Percentiles rank a stretch among this genome's conserved stretches.
phyloP scores from a whole-genome alignment of 768 basidiomycete species.

The Mycena haematopus region DNA sequence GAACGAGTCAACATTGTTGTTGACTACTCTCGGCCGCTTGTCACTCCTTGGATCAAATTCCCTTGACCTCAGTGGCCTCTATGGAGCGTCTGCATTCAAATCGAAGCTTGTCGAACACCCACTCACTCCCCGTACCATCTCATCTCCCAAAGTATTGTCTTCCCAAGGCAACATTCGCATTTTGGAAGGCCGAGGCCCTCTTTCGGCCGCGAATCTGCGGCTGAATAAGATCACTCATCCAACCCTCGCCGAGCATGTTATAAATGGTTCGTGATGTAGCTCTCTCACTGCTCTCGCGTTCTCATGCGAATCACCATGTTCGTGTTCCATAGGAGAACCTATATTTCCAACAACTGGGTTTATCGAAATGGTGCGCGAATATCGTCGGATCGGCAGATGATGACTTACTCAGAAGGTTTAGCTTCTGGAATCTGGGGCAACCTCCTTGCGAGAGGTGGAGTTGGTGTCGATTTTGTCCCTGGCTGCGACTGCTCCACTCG shows the following conservation, averaged over 20 bases:
- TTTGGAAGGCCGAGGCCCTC: constrained; percentile 5
- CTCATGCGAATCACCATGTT: background rate
- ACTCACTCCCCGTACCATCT: constrained; percentile 13
- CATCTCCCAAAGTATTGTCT: constrained; percentile 16
- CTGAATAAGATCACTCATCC: constrained; percentile 13
- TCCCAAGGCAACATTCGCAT: constrained; percentile 3
- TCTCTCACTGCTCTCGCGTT: background rate
- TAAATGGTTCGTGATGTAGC: constrained; percentile 15
- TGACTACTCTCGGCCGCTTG: constrained; percentile 20
- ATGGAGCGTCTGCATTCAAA: constrained; percentile 19
- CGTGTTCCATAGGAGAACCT: constrained; percentile 8
- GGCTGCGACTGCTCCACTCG: background rate
- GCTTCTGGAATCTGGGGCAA: constrained; percentile 22
- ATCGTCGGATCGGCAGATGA: background rate
- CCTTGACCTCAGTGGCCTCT: constrained; percentile 22
- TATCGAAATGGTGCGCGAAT: constrained; percentile 19
- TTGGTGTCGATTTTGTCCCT: constrained; percentile 16
- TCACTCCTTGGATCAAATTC: constrained; percentile 24
- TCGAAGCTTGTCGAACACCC: constrained; percentile 17
- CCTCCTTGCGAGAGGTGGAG: constrained; percentile 16
- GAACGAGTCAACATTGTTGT: constrained; percentile 14
- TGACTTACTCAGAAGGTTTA: background rate
- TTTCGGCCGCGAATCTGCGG: constrained; percentile 10
- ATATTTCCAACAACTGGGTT: constrained; percentile 18
- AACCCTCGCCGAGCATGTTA: constrained; percentile 14